These are phyloP conservation scores for Lepidium sativum DNA, from an alignment of 345 rosid genomes.

Conservation along the genomic window DNA sequence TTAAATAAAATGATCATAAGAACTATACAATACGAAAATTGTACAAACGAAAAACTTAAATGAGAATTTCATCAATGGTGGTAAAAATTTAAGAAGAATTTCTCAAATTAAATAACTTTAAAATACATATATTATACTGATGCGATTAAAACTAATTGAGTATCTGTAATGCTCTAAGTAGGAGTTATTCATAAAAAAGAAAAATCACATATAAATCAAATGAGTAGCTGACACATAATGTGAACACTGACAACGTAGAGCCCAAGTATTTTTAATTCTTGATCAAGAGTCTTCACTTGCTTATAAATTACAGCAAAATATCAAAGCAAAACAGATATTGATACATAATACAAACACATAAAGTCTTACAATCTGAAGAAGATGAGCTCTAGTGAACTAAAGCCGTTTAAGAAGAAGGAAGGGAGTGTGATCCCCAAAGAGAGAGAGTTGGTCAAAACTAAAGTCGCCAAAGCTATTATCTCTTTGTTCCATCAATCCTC, in stretches of 20 bases:
- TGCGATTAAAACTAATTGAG: too few species aligned
- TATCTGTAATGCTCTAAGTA: background rate
- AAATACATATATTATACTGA: too few species aligned
- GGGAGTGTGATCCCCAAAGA: constrained; percentile 34
- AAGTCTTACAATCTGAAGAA: background rate
- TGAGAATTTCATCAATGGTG: too few species aligned
- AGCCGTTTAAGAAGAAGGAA: constrained; percentile 28
- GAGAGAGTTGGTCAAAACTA: constrained; percentile 40
- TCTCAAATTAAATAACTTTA: too few species aligned
- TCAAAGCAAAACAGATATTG: background rate
- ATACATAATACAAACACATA: background rate
- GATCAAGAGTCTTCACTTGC: background rate
- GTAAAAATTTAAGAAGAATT: too few species aligned
- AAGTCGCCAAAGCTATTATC: constrained; percentile 17
- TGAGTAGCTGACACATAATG: background rate
- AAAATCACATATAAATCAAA: background rate
- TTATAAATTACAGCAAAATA: background rate
- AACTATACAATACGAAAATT: too few species aligned
- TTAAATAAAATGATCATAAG: too few species aligned
- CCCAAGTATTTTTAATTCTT: background rate
- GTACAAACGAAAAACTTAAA: too few species aligned
- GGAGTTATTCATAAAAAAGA: background rate
- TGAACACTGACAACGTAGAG: background rate
- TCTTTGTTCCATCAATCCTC: background rate
- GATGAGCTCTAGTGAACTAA: background rate